Evolutionary conservation across 306 rosid species (phyloP).

Genomic region (Parietaria judaica): DNA sequence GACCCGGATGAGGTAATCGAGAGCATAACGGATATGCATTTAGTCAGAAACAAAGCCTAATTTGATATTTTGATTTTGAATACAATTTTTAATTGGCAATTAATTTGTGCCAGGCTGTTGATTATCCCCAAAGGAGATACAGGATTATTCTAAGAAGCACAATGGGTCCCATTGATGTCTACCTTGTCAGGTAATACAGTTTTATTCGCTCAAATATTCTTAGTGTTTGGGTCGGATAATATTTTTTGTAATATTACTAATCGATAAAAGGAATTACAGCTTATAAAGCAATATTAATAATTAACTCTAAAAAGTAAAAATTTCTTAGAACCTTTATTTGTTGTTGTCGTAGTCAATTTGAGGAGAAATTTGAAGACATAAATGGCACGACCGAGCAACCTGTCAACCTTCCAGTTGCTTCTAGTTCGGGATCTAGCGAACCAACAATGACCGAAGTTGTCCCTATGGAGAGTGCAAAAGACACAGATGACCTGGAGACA

Average conservation of each 20-base stretch:
- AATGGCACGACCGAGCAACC: constrained; percentile 48
- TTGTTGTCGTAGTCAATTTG: constrained; percentile 62
- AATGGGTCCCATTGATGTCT: constrained; percentile 98
- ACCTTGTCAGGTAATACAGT: constrained; percentile 77
- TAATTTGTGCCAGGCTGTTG: constrained; percentile 64
- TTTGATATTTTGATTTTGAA: constrained; percentile 22
- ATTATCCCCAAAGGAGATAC: constrained; percentile 86
- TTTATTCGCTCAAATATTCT: constrained; percentile 12
- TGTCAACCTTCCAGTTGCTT: constrained; percentile 53
- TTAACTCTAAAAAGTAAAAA: background rate
- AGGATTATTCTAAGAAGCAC: constrained; percentile 93
- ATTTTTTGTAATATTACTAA: too few species aligned
- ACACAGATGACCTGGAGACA: constrained; percentile 48
- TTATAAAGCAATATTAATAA: too few species aligned
- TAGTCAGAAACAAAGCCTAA: constrained; percentile 9
- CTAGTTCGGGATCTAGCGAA: constrained; percentile 77
- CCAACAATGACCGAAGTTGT: constrained; percentile 43
- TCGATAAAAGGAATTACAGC: too few species aligned
- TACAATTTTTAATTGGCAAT: constrained; percentile 26
- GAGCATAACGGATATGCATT: constrained; percentile 20
- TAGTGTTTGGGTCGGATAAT: background rate
- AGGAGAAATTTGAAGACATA: constrained; percentile 90
- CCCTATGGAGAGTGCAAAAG: constrained; percentile 40
- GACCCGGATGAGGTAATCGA: constrained; percentile 91
- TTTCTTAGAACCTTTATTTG: constrained; percentile 5